A percentile compares a stretch with the other conserved stretches of the same genome.
phyloP scores from a whole-genome alignment of 257 asterid species.

The Buddleja alternifolia region DNA sequence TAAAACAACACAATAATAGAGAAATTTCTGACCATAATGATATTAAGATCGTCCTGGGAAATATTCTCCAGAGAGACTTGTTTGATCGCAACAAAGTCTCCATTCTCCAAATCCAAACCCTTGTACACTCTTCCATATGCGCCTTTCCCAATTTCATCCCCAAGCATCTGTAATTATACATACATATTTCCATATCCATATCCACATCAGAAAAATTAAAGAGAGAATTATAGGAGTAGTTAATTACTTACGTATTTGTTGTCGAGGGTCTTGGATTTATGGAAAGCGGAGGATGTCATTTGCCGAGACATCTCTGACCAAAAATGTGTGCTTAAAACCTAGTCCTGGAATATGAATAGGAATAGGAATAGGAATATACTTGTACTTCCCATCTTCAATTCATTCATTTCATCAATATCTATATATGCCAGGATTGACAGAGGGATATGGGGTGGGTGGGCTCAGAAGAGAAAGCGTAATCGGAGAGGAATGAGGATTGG shows the following conservation, averaged over 20 bases:
- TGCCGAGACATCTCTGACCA: slow-evolving; percentile 48
- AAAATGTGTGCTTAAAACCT: slow-evolving; percentile 18
- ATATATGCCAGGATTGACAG: no score
- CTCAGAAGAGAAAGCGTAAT: no score
- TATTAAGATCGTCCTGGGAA: slow-evolving; percentile 88
- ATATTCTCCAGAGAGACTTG: slow-evolving; percentile 95
- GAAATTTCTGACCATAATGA: slow-evolving; percentile 60
- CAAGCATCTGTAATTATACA: slow-evolving; percentile 66
- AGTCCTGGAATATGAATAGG: no score
- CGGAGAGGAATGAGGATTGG: no score
- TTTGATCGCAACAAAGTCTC: slow-evolving; percentile 96
- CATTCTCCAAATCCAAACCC: slow-evolving; percentile 96
- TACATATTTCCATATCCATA: no score
- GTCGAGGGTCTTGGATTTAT: slow-evolving; percentile 56
- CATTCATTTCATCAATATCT: slow-evolving; percentile 3
- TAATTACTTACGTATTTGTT: slow-evolving; percentile 48
- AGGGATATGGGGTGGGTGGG: no score
- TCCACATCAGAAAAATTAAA: no score
- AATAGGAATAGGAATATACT: no score
- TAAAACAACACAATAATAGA: not conserved
- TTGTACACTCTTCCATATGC: slow-evolving; percentile 98
- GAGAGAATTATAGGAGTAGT: not conserved
- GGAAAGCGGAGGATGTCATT: slow-evolving; percentile 50
- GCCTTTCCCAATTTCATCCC: slow-evolving; percentile 99
- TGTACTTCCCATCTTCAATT: slow-evolving; percentile 24